phyloP scores from a whole-genome alignment of 202 grass and related monocot genomes.

The Elaeis oleifera region DNA sequence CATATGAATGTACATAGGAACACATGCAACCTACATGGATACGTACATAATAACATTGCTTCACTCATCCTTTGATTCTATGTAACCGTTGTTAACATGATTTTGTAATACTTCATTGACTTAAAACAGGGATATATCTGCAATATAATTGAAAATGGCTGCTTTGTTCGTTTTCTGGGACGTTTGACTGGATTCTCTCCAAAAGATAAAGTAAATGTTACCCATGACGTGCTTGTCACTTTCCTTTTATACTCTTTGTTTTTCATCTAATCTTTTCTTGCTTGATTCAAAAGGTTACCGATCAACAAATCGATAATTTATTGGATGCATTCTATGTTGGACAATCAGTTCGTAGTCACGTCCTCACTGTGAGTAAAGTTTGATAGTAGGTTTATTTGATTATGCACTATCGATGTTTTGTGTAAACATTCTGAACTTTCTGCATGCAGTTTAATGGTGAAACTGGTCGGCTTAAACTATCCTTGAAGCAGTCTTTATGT shows the following conservation, averaged over 20 bases:
- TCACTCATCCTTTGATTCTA: not conserved
- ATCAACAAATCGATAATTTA: slow-evolving; percentile 52
- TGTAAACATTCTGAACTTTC: not conserved
- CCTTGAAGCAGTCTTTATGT: slow-evolving; percentile 84
- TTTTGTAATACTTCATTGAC: slow-evolving; percentile 12
- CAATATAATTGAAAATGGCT: slow-evolving; percentile 92
- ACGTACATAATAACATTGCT: not conserved
- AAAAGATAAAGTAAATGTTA: slow-evolving; percentile 73
- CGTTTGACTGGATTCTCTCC: slow-evolving; percentile 88
- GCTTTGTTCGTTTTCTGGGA: slow-evolving; percentile 94
- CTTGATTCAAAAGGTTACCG: slow-evolving; percentile 60
- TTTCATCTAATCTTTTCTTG: slow-evolving; percentile 15
- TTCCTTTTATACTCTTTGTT: slow-evolving; percentile 17
- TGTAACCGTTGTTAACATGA: not conserved
- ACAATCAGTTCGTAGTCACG: slow-evolving; percentile 74
- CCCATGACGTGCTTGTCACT: not conserved
- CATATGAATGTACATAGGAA: no score
- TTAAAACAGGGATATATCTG: slow-evolving; percentile 74
- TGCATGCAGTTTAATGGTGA: slow-evolving; percentile 57
- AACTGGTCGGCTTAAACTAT: slow-evolving; percentile 71
- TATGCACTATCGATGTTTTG: not conserved
- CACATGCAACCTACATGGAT: no score
- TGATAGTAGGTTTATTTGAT: not conserved
- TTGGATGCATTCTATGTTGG: slow-evolving; percentile 69
- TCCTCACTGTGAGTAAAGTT: slow-evolving; percentile 53